These are phyloP conservation scores for Ustilago hordei DNA, from an alignment of 1,284 basidiomycete genomes.

Conservation along the genomic window DNA sequence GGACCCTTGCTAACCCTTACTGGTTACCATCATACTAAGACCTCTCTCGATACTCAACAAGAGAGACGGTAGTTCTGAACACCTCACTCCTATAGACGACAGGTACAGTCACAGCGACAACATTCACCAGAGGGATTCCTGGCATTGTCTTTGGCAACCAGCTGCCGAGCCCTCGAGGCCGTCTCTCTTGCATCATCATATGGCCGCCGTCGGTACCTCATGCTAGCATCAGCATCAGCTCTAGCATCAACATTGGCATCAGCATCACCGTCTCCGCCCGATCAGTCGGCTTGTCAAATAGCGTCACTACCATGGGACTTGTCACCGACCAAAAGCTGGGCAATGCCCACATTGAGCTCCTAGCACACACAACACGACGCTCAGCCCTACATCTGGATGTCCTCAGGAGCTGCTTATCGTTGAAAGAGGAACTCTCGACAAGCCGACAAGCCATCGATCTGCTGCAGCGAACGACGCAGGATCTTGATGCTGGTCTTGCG, in stretches of 20 bases:
- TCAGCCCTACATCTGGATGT: conserved; percentile 40
- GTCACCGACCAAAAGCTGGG: not conserved
- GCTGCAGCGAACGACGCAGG: conserved; percentile 1
- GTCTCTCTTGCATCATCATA: not conserved
- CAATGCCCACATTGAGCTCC: not conserved
- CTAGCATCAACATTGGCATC: not conserved
- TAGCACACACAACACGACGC: conserved; percentile 6
- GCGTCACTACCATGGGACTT: conserved; percentile 19
- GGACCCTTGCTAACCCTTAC: not conserved
- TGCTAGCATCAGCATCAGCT: conserved; percentile 6
- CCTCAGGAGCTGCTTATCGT: conserved; percentile 14
- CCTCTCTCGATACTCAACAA: conserved; percentile 1
- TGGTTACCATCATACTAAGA: conserved; percentile 4
- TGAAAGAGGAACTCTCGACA: conserved; percentile 23
- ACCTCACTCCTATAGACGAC: not conserved
- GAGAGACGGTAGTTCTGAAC: not conserved
- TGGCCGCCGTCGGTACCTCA: not conserved
- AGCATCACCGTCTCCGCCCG: not conserved
- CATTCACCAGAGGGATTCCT: not conserved
- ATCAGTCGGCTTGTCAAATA: not conserved
- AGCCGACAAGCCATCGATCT: not conserved
- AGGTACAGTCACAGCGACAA: not conserved
- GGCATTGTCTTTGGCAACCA: not conserved
- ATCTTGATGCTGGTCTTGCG: conserved; percentile 17
- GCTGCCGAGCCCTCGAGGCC: not conserved